Base-by-base conservation (phyloP, 495 filamentous ascomycete species). In the Neurospora tetraspora region DNA sequence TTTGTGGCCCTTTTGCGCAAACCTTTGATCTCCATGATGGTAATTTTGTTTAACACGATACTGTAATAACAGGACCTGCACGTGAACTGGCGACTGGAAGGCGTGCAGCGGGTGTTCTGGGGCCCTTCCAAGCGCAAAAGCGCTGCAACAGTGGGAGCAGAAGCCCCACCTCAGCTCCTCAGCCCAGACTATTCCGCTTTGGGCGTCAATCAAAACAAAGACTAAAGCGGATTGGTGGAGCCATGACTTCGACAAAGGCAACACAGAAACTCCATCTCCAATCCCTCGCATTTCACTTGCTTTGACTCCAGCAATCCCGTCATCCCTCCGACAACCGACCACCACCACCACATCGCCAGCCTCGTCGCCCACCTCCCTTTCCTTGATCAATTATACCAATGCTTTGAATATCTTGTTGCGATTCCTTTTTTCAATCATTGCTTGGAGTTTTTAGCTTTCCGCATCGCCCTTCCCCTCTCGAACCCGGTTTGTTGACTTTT, bases 161-260 rank as follows among this genome's bases (percentile, higher is more conserved):
- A 59, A 59, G 68, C 72, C 73, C 79, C 79, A 77, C 76, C 59
- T 36, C 2, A 27, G n/a, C 18, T 39, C 65, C 73, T 61, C 71
- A 77, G 37, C 4, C 73, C 38, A 65, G 31, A 73, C 79, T 71
- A 76, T 74, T 74, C 78, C 79, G 0, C n/a, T 77, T 79, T 71
- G 9, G 79, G 79, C 72, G 61, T 39, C 70, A 76, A 78, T 79
- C 78, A 80, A 80, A 79, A 79, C 77, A 80, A 79, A 75, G 70
- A 65, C 75, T 74, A 76, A 65, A 75, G 71, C 47, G 47, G 47
- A 61, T 61, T 61, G 47, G 47, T 59, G 47, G 47, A 59, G 47
- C 47, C 47, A 59, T 72, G 40, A 34, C 47, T 11, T 40, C 8
- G 53, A 69, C 70, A 74, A 74, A 31, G 31, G 31, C 76, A 77